These are phyloP conservation scores for Arabidopsis suecica DNA, from an alignment of 345 rosid species.

Conservation along the genomic window DNA sequence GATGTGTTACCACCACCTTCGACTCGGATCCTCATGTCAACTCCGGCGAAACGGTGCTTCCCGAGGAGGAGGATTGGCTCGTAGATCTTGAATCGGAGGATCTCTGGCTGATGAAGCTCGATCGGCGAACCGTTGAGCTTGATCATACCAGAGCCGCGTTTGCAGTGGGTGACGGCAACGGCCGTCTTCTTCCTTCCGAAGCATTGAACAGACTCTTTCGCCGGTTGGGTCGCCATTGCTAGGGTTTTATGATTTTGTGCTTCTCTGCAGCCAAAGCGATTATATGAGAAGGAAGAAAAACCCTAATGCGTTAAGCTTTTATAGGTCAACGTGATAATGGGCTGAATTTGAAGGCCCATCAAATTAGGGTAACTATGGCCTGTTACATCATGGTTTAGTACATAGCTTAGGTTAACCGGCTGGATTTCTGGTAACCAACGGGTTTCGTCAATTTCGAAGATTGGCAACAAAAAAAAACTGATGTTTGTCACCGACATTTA, in stretches of 20 bases:
- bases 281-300: slow-evolving; percentile 11
- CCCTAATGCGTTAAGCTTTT: slow-evolving; percentile 21
- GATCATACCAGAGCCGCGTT: slow-evolving; percentile 69
- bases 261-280: slow-evolving; percentile 23
- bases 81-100: slow-evolving; percentile 79
- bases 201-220: slow-evolving; percentile 66
- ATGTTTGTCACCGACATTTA: not conserved
- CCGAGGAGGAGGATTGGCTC: slow-evolving; percentile 84
- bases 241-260: slow-evolving; percentile 18
- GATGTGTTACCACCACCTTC: slow-evolving; percentile 88
- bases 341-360: slow-evolving; percentile 32
- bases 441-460: not conserved
- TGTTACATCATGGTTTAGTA: not conserved
- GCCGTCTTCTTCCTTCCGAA: slow-evolving; percentile 92
- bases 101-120: slow-evolving; percentile 82
- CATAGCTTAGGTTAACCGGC: not conserved
- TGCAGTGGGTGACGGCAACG: slow-evolving; percentile 84
- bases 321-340: not conserved
- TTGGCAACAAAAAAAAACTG: not conserved
- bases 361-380: not conserved
- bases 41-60: slow-evolving; percentile 74
- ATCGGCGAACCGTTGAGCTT: slow-evolving; percentile 85
- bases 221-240: slow-evolving; percentile 53
- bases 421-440: not conserved
- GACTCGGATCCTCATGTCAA: slow-evolving; percentile 89